Conservation (phyloP, 179 eudicot species). For the Beta corolliflora region DNA sequence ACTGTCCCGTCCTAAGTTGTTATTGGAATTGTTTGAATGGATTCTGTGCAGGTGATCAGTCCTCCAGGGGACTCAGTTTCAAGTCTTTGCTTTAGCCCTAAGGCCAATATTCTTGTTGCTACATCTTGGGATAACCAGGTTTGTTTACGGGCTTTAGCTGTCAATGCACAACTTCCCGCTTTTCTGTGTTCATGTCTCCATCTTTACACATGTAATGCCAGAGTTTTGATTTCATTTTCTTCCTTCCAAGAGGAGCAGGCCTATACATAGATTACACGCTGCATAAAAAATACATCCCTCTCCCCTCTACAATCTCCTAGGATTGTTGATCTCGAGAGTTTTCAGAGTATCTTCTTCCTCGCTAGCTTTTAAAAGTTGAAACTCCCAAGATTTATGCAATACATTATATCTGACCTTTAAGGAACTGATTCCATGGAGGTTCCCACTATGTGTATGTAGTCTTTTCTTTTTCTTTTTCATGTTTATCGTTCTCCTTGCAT, state of each 20-base stretch:
- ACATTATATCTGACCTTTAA: background rate
- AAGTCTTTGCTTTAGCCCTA: conserved; percentile 80
- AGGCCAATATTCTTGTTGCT: conserved; percentile 78
- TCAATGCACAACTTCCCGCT: too few species aligned
- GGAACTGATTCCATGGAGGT: background rate
- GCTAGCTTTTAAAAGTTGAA: too few species aligned
- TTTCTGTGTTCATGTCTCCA: too few species aligned
- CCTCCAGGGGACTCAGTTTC: conserved; percentile 81
- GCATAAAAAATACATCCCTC: too few species aligned
- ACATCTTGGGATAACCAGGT: conserved; percentile 98
- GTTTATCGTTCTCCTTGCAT: background rate
- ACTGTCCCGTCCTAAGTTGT: background rate
- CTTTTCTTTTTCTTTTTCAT: background rate
- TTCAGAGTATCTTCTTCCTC: too few species aligned
- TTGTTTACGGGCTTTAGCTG: conserved; percentile 12
- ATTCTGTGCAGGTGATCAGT: conserved; percentile 49
- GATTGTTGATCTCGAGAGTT: too few species aligned
- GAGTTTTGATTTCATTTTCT: too few species aligned
- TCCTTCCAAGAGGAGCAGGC: too few species aligned
- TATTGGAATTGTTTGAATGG: background rate
- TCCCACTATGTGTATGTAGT: background rate
- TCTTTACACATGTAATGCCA: too few species aligned
- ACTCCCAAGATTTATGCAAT: too few species aligned
- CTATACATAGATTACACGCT: too few species aligned
- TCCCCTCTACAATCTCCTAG: too few species aligned